Evolutionary conservation across 169 alveolate genomes (phyloP), one percentile per base, ranked within the genome.

Genomic region (Plasmodium ovale): DNA sequence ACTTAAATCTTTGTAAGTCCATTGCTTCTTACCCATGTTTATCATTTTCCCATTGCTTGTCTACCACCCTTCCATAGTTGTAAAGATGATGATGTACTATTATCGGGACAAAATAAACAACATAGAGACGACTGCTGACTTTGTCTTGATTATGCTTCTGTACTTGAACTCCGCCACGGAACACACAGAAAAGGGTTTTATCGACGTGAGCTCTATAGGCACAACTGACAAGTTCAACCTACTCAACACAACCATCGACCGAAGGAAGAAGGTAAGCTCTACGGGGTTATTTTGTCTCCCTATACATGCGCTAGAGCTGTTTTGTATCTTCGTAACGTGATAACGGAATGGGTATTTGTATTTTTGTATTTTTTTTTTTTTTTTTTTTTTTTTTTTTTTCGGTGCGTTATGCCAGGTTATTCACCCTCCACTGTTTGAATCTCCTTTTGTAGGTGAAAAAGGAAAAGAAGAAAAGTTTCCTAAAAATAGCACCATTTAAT

Each of bases 401-500:
- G 0, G n/a, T 44, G 10, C 56, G 12, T 44, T 44, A 14, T 44
- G n/a, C n/a, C n/a, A 14, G 10, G 10, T 44, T 44, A 44, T 1
- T 44, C n/a, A 2, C 1, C 1, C 56, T 1, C n/a, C n/a, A 14
- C 16, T 47, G 0, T 47, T 47, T 3, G 10, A 6, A n/a, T 54
- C 0, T 6, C 51, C 51, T 7, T 25, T 0, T n/a, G 29, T 21
- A 64, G 72, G 64, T 44, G 27, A 49, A 69, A 5, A 25, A 72
- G 59, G 37, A 72, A 16, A 54, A 19, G 14, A 25, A 42, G 16
- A 27, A 14, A 14, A 56, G 16, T 9, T 72, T 72, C 9, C 27
- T 72, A 2, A 60, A 60, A 53, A 74, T 74, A 1, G 88, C 88
- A 0, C 88, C 88, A 0, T 74, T 58, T 39, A 74, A 74, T 19